These are phyloP conservation scores for carrot (Daucus carota) DNA, from an alignment of 129 eudicot species.

Conservation along the genomic window DH1_v3.0 NC_030384.2:30072001-30072500, in stretches of 20 bases:
- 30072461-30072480: conserved; percentile 17
- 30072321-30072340: conserved; percentile 30
- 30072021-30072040: conserved; percentile 39
- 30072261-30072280: conserved; percentile 58
- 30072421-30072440: conserved; percentile 53
- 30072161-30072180: conserved; percentile 53
- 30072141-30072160: conserved; percentile 39
- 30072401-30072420: conserved; percentile 53
- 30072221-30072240: conserved; percentile 46
- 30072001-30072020: conserved; percentile 61
- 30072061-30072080: conserved; percentile 31
- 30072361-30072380: conserved; percentile 52
- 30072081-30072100: conserved; percentile 50
- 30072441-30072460: conserved; percentile 42
- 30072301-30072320: conserved; percentile 47
- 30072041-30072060: conserved; percentile 31
- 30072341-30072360: conserved; percentile 52
- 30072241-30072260: conserved; percentile 43
- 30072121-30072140: conserved; percentile 32
- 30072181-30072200: conserved; percentile 42
- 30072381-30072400: conserved; percentile 47
- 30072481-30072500: conserved; percentile 34
- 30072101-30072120: conserved; percentile 36
- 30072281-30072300: conserved; percentile 39
- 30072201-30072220: conserved; percentile 48